Conservation (phyloP, 2,329 filamentous ascomycete genomes). For the Tolypocladium sp. region DNA sequence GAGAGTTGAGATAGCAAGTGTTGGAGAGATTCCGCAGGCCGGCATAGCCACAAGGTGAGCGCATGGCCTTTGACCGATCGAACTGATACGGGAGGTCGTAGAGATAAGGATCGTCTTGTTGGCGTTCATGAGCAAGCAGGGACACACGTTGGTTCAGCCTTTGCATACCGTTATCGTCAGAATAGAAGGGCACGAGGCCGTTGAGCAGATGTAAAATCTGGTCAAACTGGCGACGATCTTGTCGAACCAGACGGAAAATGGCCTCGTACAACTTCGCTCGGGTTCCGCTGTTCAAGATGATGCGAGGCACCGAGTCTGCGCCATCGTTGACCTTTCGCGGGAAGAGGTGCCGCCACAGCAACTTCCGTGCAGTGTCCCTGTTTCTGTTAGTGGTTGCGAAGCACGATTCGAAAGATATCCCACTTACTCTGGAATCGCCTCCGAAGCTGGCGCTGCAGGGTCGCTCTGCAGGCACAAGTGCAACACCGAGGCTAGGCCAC, state of each 20-base stretch:
- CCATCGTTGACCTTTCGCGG: constrained; percentile 25
- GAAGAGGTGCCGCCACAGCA: constrained; percentile 60
- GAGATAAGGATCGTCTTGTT: constrained; percentile 39
- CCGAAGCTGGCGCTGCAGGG: constrained; percentile 11
- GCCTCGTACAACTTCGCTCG: constrained; percentile 52
- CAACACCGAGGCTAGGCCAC: constrained; percentile 19
- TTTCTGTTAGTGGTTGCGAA: constrained; percentile 3
- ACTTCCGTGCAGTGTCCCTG: constrained; percentile 21
- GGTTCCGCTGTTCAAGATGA: constrained; percentile 44
- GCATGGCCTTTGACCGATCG: constrained; percentile 59
- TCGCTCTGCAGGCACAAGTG: constrained; percentile 21
- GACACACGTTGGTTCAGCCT: background rate
- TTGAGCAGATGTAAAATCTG: constrained; percentile 36
- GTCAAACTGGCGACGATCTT: constrained; percentile 37
- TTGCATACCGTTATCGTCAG: constrained; percentile 27
- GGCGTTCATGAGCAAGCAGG: background rate
- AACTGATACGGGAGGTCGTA: constrained; percentile 54
- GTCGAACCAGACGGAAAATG: constrained; percentile 45
- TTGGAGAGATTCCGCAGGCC: constrained; percentile 89
- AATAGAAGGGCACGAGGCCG: constrained; percentile 26
- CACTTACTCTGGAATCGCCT: constrained; percentile 16
- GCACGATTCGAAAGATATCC: background rate
- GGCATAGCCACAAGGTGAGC: constrained; percentile 72
- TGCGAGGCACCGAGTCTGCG: constrained; percentile 20
- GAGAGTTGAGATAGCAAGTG: constrained; percentile 93